Evolutionary conservation across 169 alveolate species (phyloP), one percentile per base, ranked within the genome.

Genomic region (Plasmodium cynomolgi): DNA sequence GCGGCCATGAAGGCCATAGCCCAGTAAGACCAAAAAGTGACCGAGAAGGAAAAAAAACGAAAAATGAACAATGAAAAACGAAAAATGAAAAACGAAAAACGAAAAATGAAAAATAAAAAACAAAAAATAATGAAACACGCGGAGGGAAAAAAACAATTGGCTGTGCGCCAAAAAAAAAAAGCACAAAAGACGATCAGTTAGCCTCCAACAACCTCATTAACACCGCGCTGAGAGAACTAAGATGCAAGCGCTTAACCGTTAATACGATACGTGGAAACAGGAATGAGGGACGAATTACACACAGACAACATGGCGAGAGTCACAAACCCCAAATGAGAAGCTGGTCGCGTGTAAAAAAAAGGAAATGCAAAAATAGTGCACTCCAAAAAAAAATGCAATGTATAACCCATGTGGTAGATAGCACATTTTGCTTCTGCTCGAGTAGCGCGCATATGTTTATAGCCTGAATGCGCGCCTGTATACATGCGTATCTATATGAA

Each of bases 1-100:
- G 94, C 94, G 33, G 83, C 94, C 41, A 54, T 88, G 44, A 88
- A 88, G 83, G 81, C 94, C 15, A 37, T 88, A 88, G 86, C 72
- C n/a, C 58, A 62, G 94, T 88, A 88, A 20, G 47, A 75, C 47
- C 33, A 33, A 13, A 33, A 20, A 31, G n/a, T 39, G 58, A 31
- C 37, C 39, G n/a, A 85, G 29, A 26, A 85, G 80, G 58, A 39
- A 26, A 74, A 26, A 13, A 44, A 29, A 8, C 1, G 37, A 62
- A 31, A 47, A 31, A 82, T 82, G 37, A 20, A 20, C 33, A 7
- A 15, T 15, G 56, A 37, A 23, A 4, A 4, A 72, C 5, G 37
- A 75, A 75, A 75, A 33, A 3, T 23, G 37, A 44, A 75, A n/a
- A n/a, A n/a, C n/a, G n/a, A 26, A 13, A 44, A 29, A 8, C 1